Evolutionary conservation across 1,139 yeast genomes (phyloP), one percentile per base, ranked within the genome.

Genomic region (Arxiozyma bovina): DNA sequence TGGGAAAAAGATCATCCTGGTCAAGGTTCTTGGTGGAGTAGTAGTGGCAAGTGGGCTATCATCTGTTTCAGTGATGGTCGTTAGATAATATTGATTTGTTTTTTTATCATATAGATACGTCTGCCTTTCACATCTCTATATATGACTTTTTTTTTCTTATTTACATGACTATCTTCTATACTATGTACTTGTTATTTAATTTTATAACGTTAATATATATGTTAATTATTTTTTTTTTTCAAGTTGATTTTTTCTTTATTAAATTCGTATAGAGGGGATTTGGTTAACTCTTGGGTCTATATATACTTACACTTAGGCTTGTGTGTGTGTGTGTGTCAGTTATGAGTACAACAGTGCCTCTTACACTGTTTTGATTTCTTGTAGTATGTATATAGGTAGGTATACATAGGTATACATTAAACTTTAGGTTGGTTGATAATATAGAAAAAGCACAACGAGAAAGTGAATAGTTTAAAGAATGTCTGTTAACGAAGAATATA

Each of bases 1-100:
- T 89, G 94, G 85, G 71, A 65, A 38, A 63, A 66, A 25, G 74
- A 74, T 65, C 86, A 87, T 3, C 79, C 84, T 63, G 81, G 81
- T 58, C 70, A 76, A 50, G 90, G 91, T 15, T 81, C 82, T 54
- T 80, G 82, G 63, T 93, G 99, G 99, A 78, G 84, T 53, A 78
- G 89, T 62, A 81, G 89, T 58, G 98, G 99, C 56, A 87, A 89
- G 69, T 93, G 93, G 83, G 98, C 98, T 1, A 96, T 91, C 22
- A 80, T 93, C 45, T 81, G 85, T 54, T 85, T 73, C 63, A 64
- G 70, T n/a, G 61, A 58, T 52, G 70, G 51, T 71, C 45, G 55
- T 57, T 25, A 55, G 58, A 25, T 49, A 25, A n/a, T 15, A 9
- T 15, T 11, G 12, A 20, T 17, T 3, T 18, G 7, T 27, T 7